Conservation (phyloP, 2,329 filamentous ascomycete genomes). For the Hypomyces perniciosus region DNA sequence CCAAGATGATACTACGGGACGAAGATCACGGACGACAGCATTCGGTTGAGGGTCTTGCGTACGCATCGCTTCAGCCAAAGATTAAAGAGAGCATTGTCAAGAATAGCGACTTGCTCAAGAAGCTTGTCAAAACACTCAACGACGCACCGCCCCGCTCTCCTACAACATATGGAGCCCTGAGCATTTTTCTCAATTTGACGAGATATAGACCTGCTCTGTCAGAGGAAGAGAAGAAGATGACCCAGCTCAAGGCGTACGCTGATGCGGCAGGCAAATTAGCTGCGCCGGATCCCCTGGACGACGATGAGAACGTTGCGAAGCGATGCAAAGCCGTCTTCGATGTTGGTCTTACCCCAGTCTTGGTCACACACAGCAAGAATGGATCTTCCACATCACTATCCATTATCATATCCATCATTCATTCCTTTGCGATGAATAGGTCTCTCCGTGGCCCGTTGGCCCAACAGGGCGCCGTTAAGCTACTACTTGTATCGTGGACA, state of each 20-base stretch:
- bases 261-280: constrained; percentile 68
- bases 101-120: constrained; percentile 62
- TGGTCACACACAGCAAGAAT: constrained; percentile 70
- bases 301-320: constrained; percentile 66
- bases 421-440: constrained; percentile 68
- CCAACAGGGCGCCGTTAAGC: constrained; percentile 87
- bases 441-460: constrained; percentile 72
- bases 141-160: constrained; percentile 59
- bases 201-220: constrained; percentile 69
- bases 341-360: constrained; percentile 66
- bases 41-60: constrained; percentile 85
- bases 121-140: constrained; percentile 58
- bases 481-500: constrained; percentile 67
- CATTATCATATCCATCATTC: constrained; percentile 70
- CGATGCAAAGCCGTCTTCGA: constrained; percentile 77
- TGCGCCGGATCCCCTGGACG: constrained; percentile 61
- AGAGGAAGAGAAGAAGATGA: constrained; percentile 89
- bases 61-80: constrained; percentile 77
- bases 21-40: constrained; percentile 56
- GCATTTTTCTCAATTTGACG: constrained; percentile 79
- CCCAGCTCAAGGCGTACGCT: constrained; percentile 89
- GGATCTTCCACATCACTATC: constrained; percentile 64
- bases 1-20: constrained; percentile 57
- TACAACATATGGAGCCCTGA: constrained; percentile 77
- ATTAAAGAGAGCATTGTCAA: constrained; percentile 76